Base-by-base conservation (phyloP, 108 stramenopile species). In the Nitzschia palea region DNA sequence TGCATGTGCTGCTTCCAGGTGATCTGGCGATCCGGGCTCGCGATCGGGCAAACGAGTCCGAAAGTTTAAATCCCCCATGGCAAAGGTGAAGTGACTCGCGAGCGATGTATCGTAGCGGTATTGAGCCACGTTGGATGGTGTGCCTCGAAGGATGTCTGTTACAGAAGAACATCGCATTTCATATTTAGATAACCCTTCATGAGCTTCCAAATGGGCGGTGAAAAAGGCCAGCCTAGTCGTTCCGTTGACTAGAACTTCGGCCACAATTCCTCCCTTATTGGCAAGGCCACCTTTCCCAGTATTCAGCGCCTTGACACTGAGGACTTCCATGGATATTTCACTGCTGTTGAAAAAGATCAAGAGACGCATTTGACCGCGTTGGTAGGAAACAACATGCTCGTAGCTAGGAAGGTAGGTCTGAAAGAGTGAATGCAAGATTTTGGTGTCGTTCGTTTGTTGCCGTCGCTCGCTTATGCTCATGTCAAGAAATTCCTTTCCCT, bases 31-130 rank as follows among this genome's bases (percentile, higher is more conserved):
- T 40, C 65, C 63, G 4, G 52, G 58, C 22, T 44, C 54, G 31
- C 45, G 40, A 9, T 60, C 53, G 6, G 67, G 62, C 5, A 79
- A 47, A 20, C 48, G 57, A 4, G 80, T 81, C 27, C 81, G 73
- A 68, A 82, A 85, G 55, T 88, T 90, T 59, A 90, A 65, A 71
- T 90, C 89, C 4, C 89, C 89, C 40, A 83, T 62, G 18, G 72
- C 80, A 70, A 90, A 90, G n/a, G 61, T 71, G 61, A 78, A 80
- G 64, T 90, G 89, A 61, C 68, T 70, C 4, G 75, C 70, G 28
- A 80, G 23, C 22, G 73, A 55, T 0, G 54, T 70, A 51, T 90
- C 89, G 31, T 52, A 74, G 33, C 45, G 40, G 26, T 31, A 43
- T 10, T 77, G 55, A 18, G 59, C 42, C 15, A 55, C 31, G 27